A percentile compares a stretch with the other conserved stretches of the same genome.
Conservation (phyloP, 2,329 filamentous ascomycete genomes). For the Meredithiella fracta region DNA sequence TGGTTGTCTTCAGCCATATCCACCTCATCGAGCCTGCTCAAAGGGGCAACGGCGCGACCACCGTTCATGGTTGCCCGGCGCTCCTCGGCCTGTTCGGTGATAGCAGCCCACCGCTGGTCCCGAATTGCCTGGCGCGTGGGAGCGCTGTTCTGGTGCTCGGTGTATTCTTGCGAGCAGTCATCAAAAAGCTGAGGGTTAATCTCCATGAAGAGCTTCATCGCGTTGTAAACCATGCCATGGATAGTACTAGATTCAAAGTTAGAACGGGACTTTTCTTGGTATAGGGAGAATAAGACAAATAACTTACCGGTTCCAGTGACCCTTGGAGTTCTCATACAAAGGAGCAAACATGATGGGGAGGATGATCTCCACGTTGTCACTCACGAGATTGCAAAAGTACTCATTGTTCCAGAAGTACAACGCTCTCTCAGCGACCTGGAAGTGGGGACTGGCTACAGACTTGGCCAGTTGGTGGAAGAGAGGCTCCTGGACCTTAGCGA, state of each 20-base stretch:
- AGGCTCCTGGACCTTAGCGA: slow-evolving; percentile 95
- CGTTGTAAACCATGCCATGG: slow-evolving; percentile 98
- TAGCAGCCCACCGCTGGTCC: slow-evolving; percentile 75
- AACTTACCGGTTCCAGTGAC: slow-evolving; percentile 89
- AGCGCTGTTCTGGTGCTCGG: slow-evolving; percentile 84
- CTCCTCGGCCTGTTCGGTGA: slow-evolving; percentile 64
- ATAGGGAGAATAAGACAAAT: neutral
- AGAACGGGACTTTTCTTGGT: neutral
- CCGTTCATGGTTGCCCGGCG: slow-evolving; percentile 32
- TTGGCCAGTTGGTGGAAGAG: slow-evolving; percentile 95
- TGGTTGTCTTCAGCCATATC: slow-evolving; percentile 73
- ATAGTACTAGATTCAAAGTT: slow-evolving; percentile 56
- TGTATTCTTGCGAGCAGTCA: slow-evolving; percentile 96
- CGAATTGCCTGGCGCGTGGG: slow-evolving; percentile 68
- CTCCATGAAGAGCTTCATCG: slow-evolving; percentile 99
- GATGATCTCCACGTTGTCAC: slow-evolving; percentile 97
- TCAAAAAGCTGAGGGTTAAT: slow-evolving; percentile 98
- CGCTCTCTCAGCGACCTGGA: slow-evolving; percentile 93
- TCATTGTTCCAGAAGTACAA: slow-evolving; percentile 99
- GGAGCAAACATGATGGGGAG: slow-evolving; percentile 98
- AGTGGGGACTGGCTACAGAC: slow-evolving; percentile 94
- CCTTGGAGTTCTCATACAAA: slow-evolving; percentile 96
- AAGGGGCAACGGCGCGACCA: slow-evolving; percentile 24
- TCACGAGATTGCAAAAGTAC: slow-evolving; percentile 98
- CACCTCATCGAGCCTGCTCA: slow-evolving; percentile 51